Evolutionary conservation across 768 basidiomycete species (phyloP).

Genomic region (Gautieria morchelliformis): DNA sequence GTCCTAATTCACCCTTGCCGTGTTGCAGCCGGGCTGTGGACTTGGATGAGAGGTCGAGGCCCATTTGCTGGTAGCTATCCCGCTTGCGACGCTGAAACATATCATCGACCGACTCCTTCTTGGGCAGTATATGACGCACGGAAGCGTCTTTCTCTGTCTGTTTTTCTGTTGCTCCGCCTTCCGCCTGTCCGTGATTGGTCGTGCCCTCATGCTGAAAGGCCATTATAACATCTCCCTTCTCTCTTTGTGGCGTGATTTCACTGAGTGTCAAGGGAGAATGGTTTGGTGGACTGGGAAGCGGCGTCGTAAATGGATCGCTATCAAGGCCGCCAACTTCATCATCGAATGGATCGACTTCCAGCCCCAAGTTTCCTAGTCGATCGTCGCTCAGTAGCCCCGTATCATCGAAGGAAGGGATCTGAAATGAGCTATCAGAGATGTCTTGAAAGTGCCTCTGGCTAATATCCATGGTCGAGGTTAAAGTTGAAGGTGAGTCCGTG

Average conservation of each 20-base stretch:
- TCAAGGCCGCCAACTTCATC: conserved; percentile 37
- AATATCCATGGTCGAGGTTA: background rate
- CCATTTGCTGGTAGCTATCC: conserved; percentile 3
- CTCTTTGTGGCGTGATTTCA: conserved; percentile 29
- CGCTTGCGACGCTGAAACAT: conserved; percentile 9
- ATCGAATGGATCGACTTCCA: conserved; percentile 31
- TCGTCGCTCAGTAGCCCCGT: conserved; percentile 13
- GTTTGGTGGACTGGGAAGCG: conserved; percentile 18
- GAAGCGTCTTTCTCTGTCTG: background rate
- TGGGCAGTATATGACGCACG: background rate
- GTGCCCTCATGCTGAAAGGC: no score
- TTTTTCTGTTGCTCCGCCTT: conserved; percentile 11
- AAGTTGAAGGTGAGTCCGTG: background rate
- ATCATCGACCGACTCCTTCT: conserved; percentile 2
- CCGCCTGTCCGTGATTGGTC: conserved; percentile 8
- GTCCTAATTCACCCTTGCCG: background rate
- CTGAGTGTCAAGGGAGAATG: conserved; percentile 29
- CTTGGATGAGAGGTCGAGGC: conserved; percentile 7
- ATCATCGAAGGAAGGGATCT: conserved; percentile 32
- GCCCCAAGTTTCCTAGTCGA: conserved; percentile 9
- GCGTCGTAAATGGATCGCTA: conserved; percentile 30
- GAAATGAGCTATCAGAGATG: conserved; percentile 25
- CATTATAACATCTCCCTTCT: background rate
- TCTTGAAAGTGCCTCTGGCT: conserved; percentile 27
- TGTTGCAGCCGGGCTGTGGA: conserved; percentile 7